Percentiles rank a stretch among this genome's conserved stretches.
These are phyloP conservation scores for Brassica balearica DNA, from an alignment of 441 rosid genomes.

Conservation along the genomic window DNA sequence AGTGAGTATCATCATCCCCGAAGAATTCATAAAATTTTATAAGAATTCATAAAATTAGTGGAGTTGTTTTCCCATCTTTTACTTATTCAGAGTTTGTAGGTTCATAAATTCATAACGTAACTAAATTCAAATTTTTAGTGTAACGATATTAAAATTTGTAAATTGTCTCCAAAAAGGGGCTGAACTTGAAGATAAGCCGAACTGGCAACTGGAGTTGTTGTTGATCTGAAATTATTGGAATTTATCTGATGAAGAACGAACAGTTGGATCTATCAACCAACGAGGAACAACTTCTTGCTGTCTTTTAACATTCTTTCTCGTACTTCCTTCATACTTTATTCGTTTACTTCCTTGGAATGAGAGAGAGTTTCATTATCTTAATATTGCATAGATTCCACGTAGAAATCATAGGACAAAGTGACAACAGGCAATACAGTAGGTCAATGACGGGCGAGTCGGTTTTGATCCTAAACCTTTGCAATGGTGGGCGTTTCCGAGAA, in stretches of 20 bases:
- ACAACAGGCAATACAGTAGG: slow-evolving; percentile 11
- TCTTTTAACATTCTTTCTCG: slow-evolving; percentile 20
- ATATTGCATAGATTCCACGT: not conserved
- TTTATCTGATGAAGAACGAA: slow-evolving; percentile 25
- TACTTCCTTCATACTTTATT: not conserved
- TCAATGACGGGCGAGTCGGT: slow-evolving; percentile 15
- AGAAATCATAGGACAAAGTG: not conserved
- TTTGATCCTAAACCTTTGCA: not conserved
- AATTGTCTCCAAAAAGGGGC: not conserved
- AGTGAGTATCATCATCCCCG: too few relatives aligned
- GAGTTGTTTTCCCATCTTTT: too few relatives aligned
- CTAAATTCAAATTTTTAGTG: not conserved
- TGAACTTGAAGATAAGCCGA: slow-evolving; percentile 20
- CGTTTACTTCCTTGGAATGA: not conserved
- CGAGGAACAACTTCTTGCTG: slow-evolving; percentile 20
- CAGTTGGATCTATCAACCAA: slow-evolving; percentile 29
- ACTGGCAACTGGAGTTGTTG: slow-evolving; percentile 38
- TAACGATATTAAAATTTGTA: not conserved
- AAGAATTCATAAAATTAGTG: too few relatives aligned
- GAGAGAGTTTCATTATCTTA: slow-evolving; percentile 9
- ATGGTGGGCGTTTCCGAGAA: slow-evolving; percentile 6
- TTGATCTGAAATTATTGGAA: slow-evolving; percentile 15
- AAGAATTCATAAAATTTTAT: too few relatives aligned
- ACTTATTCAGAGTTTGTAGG: too few relatives aligned
- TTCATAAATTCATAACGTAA: too few relatives aligned